Percentiles rank a stretch among this genome's conserved stretches.
These are phyloP conservation scores for Cutaneotrichosporon sp. DNA, from an alignment of 1,284 basidiomycete genomes.

Conservation along the genomic window DNA sequence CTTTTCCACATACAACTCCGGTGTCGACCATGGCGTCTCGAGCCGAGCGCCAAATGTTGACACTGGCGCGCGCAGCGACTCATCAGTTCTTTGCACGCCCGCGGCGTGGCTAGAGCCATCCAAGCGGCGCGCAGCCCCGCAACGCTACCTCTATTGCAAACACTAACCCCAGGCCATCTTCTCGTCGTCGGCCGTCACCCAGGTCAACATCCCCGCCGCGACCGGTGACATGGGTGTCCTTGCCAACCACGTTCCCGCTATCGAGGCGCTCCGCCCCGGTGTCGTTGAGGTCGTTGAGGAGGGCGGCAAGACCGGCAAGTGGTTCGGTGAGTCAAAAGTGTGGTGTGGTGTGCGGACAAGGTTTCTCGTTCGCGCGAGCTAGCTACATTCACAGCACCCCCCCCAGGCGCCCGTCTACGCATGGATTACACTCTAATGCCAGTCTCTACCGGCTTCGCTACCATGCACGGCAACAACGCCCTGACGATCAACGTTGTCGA, in stretches of 20 bases:
- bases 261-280: constrained; percentile 87
- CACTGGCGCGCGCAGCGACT: too few relatives aligned
- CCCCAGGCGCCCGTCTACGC: too few relatives aligned
- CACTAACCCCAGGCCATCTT: constrained; percentile 66
- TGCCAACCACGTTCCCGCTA: constrained; percentile 90
- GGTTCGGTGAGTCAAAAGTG: constrained; percentile 74
- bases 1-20: too few relatives aligned
- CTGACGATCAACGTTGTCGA: constrained; percentile 96
- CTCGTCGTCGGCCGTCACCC: constrained; percentile 78
- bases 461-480: constrained; percentile 94
- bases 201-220: constrained; percentile 87
- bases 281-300: constrained; percentile 87
- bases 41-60: too few relatives aligned
- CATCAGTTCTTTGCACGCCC: too few relatives aligned
- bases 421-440: constrained; percentile 7
- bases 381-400: too few relatives aligned
- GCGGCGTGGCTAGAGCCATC: too few relatives aligned
- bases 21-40: too few relatives aligned
- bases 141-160: too few relatives aligned
- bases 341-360: too few relatives aligned
- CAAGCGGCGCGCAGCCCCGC: too few relatives aligned
- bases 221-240: constrained; percentile 99
- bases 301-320: constrained; percentile 73
- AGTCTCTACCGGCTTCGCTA: constrained; percentile 98
- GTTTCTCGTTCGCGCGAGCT: too few relatives aligned